Evolutionary conservation across 2,329 filamentous ascomycete species (phyloP), one percentile per base, ranked within the genome.

Genomic region (Ustulina deusta): DNA sequence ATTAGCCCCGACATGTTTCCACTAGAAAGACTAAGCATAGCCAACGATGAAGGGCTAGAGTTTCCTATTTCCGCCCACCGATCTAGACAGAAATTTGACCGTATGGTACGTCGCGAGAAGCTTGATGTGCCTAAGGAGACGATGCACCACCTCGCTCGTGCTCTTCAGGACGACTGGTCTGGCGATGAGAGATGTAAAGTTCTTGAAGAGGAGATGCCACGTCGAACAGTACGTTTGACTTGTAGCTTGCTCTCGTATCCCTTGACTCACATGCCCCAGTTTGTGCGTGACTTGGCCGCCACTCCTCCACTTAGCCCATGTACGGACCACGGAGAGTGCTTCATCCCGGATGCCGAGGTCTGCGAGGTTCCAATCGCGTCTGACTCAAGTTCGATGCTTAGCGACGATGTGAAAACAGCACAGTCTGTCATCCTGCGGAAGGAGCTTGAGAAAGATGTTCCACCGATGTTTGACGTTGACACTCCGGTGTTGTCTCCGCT

Each of bases 221-320:
- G 27, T 56, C 40, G 55, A 32, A 70, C 36, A 5, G 74, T 70
- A 71, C 49, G 70, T 65, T 34, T n/a, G 29, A 25, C 20, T 42
- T 56, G 15, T 42, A 25, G 36, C 27, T 4, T 55, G 40, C 4
- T 42, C 11, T 51, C 11, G 32, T 63, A 17, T 52, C 46, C 4
- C 52, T 51, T 58, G 54, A 70, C 63, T 64, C 42, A 68, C 36
- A 55, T 63, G 27, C 10, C 40, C 29, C 40, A 77, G 76, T 34
- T 44, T 56, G 32, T 69, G 17, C 70, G 60, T 57, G 60, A 68
- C 27, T 38, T 71, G n/a, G 61, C 52, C 6, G 58, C 78, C 20
- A 77, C 76, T 15, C 76, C 77, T 46, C 76, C 75, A 20, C 70
- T 78, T 6, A 77, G 71, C 44, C 74, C 74, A 9, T 15, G 22